Conservation (phyloP, 192 early-diverging fungal genomes). For the Coemansia sp. region DNA sequence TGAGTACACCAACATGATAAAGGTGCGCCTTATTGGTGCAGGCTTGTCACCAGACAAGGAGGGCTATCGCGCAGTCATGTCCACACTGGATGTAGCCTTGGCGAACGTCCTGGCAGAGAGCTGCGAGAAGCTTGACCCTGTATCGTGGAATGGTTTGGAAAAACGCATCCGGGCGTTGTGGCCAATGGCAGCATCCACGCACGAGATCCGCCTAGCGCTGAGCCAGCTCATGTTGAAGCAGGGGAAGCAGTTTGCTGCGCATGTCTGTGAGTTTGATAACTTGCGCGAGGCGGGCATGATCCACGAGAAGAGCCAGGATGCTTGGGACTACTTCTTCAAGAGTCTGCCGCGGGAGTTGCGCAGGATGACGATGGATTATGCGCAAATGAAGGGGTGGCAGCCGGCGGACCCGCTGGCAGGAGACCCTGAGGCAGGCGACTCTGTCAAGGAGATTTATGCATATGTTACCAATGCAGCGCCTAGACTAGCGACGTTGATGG, state of each 20-base stretch:
- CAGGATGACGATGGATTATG: not conserved
- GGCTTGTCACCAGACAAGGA: not conserved
- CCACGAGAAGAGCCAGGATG: not conserved
- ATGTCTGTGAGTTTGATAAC: not conserved
- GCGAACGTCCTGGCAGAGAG: no score
- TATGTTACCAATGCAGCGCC: not conserved
- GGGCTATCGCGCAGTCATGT: not conserved
- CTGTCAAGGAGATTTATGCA: not conserved
- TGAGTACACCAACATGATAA: not conserved
- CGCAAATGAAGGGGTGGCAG: no score
- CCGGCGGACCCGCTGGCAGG: no score
- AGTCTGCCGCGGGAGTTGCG: not conserved
- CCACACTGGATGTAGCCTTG: not conserved
- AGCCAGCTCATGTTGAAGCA: no score
- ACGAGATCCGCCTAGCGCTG: no score
- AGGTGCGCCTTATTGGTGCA: not conserved
- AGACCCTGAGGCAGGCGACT: not conserved
- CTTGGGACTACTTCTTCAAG: not conserved
- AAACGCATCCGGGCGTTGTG: no score
- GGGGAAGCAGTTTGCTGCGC: no score
- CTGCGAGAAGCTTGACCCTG: no score
- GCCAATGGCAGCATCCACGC: no score
- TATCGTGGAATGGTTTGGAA: no score
- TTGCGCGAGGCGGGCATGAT: not conserved
- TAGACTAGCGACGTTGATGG: not conserved